phyloP scores from a whole-genome alignment of 2,329 filamentous ascomycete species.

The Pestalotiopsis fici region DNA sequence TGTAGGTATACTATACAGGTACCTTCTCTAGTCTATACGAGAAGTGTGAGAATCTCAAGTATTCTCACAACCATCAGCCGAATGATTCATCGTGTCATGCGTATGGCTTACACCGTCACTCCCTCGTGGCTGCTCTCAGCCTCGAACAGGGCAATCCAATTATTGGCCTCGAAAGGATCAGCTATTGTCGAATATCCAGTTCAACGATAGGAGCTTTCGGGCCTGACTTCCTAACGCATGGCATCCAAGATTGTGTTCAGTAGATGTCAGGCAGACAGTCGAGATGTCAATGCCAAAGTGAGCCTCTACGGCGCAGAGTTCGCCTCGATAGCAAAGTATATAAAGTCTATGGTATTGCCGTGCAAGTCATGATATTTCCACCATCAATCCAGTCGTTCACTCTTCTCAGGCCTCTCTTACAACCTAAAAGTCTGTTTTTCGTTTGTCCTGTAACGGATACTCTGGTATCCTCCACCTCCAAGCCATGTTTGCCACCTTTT shows the following conservation, averaged over 20 bases:
- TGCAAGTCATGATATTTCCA: background rate
- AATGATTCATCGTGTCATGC: background rate
- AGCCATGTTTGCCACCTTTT: slow-evolving; percentile 7
- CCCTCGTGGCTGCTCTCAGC: background rate
- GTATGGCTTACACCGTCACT: background rate
- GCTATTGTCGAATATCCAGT: background rate
- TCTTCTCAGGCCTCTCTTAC: background rate
- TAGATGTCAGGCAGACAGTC: background rate
- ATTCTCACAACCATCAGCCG: background rate
- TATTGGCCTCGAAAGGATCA: background rate
- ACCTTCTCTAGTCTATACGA: background rate
- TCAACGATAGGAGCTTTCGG: background rate
- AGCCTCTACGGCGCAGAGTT: too few species aligned
- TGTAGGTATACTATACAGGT: background rate
- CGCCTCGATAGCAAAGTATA: background rate
- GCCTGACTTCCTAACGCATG: background rate
- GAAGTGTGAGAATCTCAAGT: background rate
- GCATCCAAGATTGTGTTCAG: background rate
- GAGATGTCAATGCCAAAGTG: background rate
- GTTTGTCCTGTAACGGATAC: too few species aligned
- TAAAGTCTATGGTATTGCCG: background rate
- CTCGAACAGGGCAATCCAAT: background rate
- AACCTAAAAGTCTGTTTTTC: too few species aligned
- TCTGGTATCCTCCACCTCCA: too few species aligned
- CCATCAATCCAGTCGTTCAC: background rate